Percentiles rank a stretch among this genome's conserved stretches.
Evolutionary conservation across 2,329 filamentous ascomycete genomes (phyloP).

Genomic region (Penicillium sp.): DNA sequence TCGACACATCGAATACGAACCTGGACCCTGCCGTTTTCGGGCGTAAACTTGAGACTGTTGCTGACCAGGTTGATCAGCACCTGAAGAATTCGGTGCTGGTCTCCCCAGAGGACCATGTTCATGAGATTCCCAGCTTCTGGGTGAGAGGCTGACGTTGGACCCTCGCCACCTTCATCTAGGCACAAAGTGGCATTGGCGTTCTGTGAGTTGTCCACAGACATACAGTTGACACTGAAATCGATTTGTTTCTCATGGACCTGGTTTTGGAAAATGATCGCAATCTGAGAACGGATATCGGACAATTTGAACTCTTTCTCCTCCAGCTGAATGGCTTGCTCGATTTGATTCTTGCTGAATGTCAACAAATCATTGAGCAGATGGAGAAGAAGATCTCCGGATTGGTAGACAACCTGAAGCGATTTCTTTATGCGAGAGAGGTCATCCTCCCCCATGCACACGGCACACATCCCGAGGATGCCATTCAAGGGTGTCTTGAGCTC

Average conservation of each 20-base stretch:
- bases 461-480: conserved; percentile 88
- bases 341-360: conserved; percentile 93
- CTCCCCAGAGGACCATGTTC: conserved; percentile 89
- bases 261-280: conserved; percentile 84
- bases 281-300: conserved; percentile 78
- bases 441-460: conserved; percentile 88
- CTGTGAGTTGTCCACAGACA: conserved; percentile 49
- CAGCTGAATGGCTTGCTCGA: conserved; percentile 75
- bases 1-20: conserved; percentile 70
- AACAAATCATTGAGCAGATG: conserved; percentile 86
- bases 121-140: conserved; percentile 68
- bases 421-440: conserved; percentile 75
- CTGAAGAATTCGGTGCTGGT: conserved; percentile 85
- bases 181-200: conserved; percentile 17
- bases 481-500: conserved; percentile 89
- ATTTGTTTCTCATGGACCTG: conserved; percentile 80
- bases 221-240: conserved; percentile 68
- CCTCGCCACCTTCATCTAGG: conserved; percentile 17
- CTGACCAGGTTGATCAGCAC: conserved; percentile 78
- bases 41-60: conserved; percentile 90
- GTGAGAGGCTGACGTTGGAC: conserved; percentile 54
- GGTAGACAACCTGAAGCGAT: conserved; percentile 83
- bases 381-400: conserved; percentile 77
- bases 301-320: conserved; percentile 84
- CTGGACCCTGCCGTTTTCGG: conserved; percentile 69